phyloP scores from a whole-genome alignment of 169 alveolate species.

The Cryptosporidium meleagridis region DNA sequence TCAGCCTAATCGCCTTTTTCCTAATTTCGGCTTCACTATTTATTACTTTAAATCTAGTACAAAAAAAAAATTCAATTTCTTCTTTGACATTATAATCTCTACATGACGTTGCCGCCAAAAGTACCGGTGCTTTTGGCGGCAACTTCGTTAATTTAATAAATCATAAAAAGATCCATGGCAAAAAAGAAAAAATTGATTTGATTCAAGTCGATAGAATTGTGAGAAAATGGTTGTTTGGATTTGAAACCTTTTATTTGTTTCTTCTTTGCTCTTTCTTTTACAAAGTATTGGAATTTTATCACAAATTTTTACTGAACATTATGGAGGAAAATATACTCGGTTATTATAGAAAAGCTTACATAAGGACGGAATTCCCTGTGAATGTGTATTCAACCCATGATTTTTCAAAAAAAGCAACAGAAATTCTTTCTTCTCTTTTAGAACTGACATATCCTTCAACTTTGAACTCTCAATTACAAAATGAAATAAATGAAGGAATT shows the following conservation, averaged over 20 bases:
- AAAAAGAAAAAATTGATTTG: neutral
- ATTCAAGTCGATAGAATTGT: neutral
- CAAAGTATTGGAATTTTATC: too few species aligned
- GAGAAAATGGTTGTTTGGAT: neutral
- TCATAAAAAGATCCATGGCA: neutral
- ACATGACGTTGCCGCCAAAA: neutral
- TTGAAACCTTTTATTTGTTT: neutral
- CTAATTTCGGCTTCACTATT: neutral
- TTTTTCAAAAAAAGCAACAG: neutral
- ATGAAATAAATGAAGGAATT: neutral
- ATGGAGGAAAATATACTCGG: neutral
- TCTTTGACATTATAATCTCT: neutral
- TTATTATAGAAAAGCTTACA: conserved; percentile 17
- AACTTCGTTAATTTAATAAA: neutral
- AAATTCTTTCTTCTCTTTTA: neutral
- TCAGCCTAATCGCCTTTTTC: neutral
- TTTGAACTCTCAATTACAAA: neutral
- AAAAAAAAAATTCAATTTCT: neutral
- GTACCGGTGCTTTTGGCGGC: neutral
- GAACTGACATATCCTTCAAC: neutral
- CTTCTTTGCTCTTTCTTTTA: neutral
- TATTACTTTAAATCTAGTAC: neutral
- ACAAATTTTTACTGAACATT: neutral
- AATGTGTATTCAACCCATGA: neutral
- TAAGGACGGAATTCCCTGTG: conserved; percentile 42